Conservation (phyloP, 768 basidiomycete species). For the Lactarius trivialis region DNA sequence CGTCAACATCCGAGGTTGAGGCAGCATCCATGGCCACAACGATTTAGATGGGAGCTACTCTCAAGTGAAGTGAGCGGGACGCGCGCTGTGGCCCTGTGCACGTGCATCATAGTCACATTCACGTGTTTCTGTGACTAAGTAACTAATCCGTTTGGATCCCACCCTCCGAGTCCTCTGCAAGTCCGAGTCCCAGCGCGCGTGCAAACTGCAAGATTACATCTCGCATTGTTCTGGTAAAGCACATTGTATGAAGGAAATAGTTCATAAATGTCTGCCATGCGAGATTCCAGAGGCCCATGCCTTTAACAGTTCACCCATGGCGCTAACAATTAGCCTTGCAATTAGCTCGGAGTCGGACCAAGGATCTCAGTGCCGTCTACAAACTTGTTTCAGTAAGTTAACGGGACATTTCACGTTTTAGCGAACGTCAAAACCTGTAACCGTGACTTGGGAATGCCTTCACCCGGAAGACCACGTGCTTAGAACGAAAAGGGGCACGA, state of each 20-base stretch:
- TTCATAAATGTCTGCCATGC: no score
- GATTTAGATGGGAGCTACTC: background rate
- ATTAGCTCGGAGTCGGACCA: background rate
- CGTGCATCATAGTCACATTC: slow-evolving; percentile 1
- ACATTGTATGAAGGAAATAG: no score
- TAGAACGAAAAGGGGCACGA: background rate
- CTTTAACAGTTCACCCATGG: no score
- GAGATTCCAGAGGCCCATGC: no score
- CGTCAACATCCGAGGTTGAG: slow-evolving; percentile 17
- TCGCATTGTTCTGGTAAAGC: no score
- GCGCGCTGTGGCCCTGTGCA: background rate
- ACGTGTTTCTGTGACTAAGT: slow-evolving; percentile 2
- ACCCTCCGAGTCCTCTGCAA: no score
- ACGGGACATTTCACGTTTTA: background rate
- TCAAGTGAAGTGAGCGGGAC: background rate
- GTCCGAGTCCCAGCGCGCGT: no score
- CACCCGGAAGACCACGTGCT: background rate
- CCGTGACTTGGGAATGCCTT: no score
- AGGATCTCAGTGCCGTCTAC: no score
- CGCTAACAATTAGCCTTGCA: no score
- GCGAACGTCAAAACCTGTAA: background rate
- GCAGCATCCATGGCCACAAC: background rate
- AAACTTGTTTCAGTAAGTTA: background rate
- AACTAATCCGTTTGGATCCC: no score
- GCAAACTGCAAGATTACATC: no score